These are phyloP conservation scores for Adansonia digitata DNA, from an alignment of 345 rosid species.

Conservation along the genomic window DNA sequence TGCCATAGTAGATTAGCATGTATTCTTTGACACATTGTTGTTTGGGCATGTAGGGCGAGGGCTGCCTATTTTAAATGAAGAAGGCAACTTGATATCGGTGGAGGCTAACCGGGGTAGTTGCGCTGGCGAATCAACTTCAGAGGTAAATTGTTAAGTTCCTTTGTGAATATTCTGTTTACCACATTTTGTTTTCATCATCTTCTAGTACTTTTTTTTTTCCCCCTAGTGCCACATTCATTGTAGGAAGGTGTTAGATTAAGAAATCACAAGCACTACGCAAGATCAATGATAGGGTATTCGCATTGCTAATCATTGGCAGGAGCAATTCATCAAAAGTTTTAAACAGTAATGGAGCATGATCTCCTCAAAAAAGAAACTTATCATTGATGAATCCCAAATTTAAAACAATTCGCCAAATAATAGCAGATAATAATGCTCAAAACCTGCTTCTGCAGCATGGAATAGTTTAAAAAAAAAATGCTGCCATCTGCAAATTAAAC, in stretches of 20 bases:
- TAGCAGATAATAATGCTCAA: not conserved
- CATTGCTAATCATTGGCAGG: not conserved
- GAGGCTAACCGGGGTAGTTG: constrained; percentile 60
- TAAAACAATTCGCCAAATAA: not conserved
- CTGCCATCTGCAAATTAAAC: not conserved
- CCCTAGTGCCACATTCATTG: not conserved
- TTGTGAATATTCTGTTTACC: not conserved
- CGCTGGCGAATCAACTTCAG: constrained; percentile 51
- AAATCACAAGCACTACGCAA: not conserved
- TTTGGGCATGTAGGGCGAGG: constrained; percentile 49
- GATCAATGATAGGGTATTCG: not conserved
- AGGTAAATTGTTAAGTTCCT: constrained; percentile 41
- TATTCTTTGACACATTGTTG: constrained; percentile 7
- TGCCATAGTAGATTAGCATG: constrained; percentile 1
- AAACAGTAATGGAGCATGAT: not conserved
- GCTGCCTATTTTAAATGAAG: constrained; percentile 83
- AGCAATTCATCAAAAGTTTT: not conserved
- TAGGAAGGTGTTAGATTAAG: not conserved
- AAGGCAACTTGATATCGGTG: constrained; percentile 53
- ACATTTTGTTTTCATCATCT: not conserved
- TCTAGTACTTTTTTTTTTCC: not conserved
- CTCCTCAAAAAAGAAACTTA: not conserved
- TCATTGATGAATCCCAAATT: not conserved
- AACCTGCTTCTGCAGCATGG: not conserved
- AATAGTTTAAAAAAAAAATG: not conserved